Percentiles rank a stretch among this genome's conserved stretches.
These are phyloP conservation scores for Aspergillus heteromorphus DNA, from an alignment of 495 filamentous ascomycete species.

Conservation along the genomic window DNA sequence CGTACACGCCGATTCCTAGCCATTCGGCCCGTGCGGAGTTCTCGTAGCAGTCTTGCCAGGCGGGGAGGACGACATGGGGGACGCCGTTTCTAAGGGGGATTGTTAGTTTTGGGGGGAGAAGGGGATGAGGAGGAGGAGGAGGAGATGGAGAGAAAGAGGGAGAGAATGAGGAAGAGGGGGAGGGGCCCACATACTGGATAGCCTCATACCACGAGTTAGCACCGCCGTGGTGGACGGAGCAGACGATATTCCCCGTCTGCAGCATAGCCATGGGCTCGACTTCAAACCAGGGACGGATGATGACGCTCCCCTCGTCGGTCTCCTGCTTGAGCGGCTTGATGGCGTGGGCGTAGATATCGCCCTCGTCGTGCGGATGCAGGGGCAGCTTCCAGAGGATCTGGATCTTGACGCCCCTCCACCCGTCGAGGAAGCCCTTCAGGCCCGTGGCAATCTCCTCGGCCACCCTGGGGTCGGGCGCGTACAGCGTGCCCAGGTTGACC, in stretches of 20 bases:
- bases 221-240: conserved; percentile 49
- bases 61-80: conserved; percentile 46
- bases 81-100: conserved; percentile 38
- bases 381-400: conserved; percentile 48
- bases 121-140: neutral
- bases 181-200: conserved; percentile 40
- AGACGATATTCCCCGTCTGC: conserved; percentile 39
- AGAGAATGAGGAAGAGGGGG: neutral
- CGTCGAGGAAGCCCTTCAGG: conserved; percentile 24
- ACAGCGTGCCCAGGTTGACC: conserved; percentile 45
- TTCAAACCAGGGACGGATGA: conserved; percentile 40
- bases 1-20: conserved; percentile 46
- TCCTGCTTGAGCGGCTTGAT: conserved; percentile 22
- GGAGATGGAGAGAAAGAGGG: neutral
- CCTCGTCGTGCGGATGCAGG: conserved; percentile 17
- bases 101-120: neutral
- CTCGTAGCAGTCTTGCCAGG: conserved; percentile 48
- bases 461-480: conserved; percentile 28
- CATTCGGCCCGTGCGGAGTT: conserved; percentile 44
- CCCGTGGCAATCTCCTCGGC: conserved; percentile 32
- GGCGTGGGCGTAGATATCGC: conserved; percentile 21
- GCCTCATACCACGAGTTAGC: conserved; percentile 51
- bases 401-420: conserved; percentile 20
- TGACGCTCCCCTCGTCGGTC: conserved; percentile 25
- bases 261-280: conserved; percentile 44